Evolutionary conservation across 495 filamentous ascomycete species (phyloP).

Genomic region (Pyrenula massariospora): DNA sequence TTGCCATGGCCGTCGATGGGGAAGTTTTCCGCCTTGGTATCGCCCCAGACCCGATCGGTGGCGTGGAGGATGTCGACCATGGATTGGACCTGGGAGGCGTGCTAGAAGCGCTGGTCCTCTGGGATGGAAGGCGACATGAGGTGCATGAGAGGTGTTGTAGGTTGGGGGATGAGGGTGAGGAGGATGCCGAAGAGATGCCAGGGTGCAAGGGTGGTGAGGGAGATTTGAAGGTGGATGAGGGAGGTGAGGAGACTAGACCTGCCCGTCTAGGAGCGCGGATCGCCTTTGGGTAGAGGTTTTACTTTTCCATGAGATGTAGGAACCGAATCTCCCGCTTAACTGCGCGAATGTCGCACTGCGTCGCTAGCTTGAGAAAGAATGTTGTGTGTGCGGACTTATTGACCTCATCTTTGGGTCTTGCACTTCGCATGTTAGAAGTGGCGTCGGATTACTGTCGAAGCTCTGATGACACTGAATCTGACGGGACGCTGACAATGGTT

Average conservation of each 20-base stretch:
- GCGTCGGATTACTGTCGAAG: neutral
- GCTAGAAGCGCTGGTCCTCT: neutral
- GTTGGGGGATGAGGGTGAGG: neutral
- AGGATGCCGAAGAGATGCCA: neutral
- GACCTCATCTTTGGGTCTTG: neutral
- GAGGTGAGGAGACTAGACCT: neutral
- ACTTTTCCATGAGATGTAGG: neutral
- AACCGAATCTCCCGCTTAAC: neutral
- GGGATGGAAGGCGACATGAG: neutral
- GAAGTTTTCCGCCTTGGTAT: slow-evolving; percentile 33
- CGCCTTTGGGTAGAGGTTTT: neutral
- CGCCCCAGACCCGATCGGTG: slow-evolving; percentile 29
- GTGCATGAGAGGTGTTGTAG: neutral
- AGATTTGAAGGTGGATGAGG: neutral
- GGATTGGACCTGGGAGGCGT: neutral
- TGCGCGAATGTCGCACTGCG: neutral
- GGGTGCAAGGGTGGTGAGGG: neutral
- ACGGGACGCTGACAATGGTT: neutral
- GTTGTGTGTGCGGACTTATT: neutral
- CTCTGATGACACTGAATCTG: neutral
- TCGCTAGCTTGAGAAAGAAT: neutral
- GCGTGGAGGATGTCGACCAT: neutral
- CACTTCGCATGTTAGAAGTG: neutral
- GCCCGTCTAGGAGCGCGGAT: neutral
- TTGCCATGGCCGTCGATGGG: slow-evolving; percentile 29